Base-by-base conservation (phyloP, 2,329 filamentous ascomycete genomes). In the Pezicula carpinea region DNA sequence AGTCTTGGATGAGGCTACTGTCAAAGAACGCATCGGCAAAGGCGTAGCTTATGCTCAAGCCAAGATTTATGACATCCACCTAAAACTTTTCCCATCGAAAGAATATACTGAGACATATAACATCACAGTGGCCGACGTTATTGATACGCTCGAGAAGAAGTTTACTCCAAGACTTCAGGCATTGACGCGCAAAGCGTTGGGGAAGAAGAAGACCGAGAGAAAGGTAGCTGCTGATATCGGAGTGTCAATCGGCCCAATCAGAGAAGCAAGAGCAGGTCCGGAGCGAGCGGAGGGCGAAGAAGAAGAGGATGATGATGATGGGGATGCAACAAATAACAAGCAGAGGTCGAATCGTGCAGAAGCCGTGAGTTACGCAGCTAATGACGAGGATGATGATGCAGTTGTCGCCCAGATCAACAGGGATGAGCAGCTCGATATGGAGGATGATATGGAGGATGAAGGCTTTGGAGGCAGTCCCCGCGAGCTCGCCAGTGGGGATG, bases 21-120 rank as follows among this genome's bases (percentile, higher is more conserved):
- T 97, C 18, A 84, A 82, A 44, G 95, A 99, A 68, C 81, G 78
- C 22, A 80, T 92, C 44, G 88, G 88, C 11, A 77, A 79, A 49
- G 89, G 89, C 34, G 69, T 80, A 26, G 80, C 80, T 4, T 78
- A 83, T 60, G 70, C 76, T 1, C 77, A 88, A 58, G 88, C 89
- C 44, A 96, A 95, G 71, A 83, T 86, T 39, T 99, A 91, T 67
- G 83, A 89, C 58, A 79, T 99, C 49, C 77, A 82, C 35, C 72
- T 99, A 18, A 79, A 85, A 48, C 87, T 99, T 63, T 99, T 95
- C 74, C 85, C 89, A 0, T 79, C 83, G 0, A 75, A 82, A 17
- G 92, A 97, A 61, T 99, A 97, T 66, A 81, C 73, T 31, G 74
- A 86, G 56, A 89, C 89, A 48, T 97, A 99, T 62, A 89, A 87